Base-by-base conservation (phyloP, 768 basidiomycete species). In the Clavulina sp. region DNA sequence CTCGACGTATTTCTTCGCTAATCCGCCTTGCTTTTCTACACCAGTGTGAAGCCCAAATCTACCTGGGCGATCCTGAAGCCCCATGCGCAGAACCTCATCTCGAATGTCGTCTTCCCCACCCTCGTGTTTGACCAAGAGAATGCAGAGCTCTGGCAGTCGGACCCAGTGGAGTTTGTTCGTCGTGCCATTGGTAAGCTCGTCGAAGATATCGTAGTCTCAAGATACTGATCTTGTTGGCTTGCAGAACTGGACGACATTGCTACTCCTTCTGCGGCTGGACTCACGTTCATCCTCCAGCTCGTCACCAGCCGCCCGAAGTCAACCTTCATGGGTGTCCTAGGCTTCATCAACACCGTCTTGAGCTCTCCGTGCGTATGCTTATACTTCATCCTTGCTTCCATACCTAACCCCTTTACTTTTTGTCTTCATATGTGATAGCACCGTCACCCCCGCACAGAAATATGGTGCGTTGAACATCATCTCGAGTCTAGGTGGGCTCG, bases 1-100 rank as follows among this genome's bases (percentile, higher is more conserved):
- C 7, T 9, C 9, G 36, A 9, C 36, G 19, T 38, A 19, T 9
- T 38, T 19, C 9, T 38, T 19, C 9, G 19, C 36, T 38, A 38
- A 38, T 9, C 5, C 19, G 13, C 40, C n/a, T n/a, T n/a, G n/a
- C n/a, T n/a, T n/a, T n/a, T n/a, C n/a, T n/a, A n/a, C n/a, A n/a
- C 13, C 32, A 92, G 88, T 58, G 77, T 93, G 58, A 92, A 92
- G 67, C 89, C 89, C 13, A 88, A 86, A 60, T 75, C 84, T n/a
- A 93, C 86, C 3, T 92, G 88, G 87, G 66, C 70, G 2, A 71
- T 85, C 33, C 74, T 93, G 61, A 89, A 89, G 64, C 87, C 87
- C 21, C 88, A 87, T 59, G 76, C 83, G 33, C 72, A 84, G 61
- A 76, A 67, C 2, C 74, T 92, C 3, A 75, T 91, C n/a, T 77